Evolutionary conservation across 768 basidiomycete species (phyloP), one percentile per base, ranked within the genome.

Genomic region (Boletus speciosus): DNA sequence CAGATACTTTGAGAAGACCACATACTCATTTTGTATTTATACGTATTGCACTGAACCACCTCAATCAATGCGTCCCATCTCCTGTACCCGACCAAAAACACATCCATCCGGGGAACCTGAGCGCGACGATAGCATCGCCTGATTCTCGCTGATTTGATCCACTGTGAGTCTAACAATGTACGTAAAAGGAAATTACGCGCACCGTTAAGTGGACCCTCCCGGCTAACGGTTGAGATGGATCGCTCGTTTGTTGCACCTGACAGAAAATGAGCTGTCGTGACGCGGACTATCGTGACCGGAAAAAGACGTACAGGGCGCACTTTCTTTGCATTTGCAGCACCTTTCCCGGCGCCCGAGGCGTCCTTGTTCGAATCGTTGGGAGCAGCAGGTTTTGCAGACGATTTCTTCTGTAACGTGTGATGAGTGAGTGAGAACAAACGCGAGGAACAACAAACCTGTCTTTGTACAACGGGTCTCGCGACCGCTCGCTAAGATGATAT

Each of bases 51-150:
- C 25, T 6, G 23, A 19, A 34, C 32, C 21, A n/a, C 15, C 21
- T 6, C 1, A 23, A 8, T 47, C 21, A 40, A 35, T 40, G 19
- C 6, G 25, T 34, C 21, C 32, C 47, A 27, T 53, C 46, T 19
- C 32, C 32, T 5, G 21, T 21, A 29, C 35, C 7, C 4, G 49
- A 8, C 6, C 16, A 8, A 16, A 3, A 52, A 36, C 53, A 54
- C 53, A 54, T 37, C 53, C 53, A 54, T 5, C 27, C 8, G 11
- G 53, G 53, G 1, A 54, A 41, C 16, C 27, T 42, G 40, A 54
- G 2, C 14, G n/a, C 16, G 21, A 52, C 21, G 29, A 41, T 36
- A 5, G 42, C 27, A 6, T 31, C n/a, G 3, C 16, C 27, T 1
- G 39, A n/a, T 23, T 29, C n/a, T 36, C 16, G 49, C 53, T 54